A percentile compares a stretch with the other conserved stretches of the same genome.
phyloP scores from a whole-genome alignment of 495 filamentous ascomycete species.

The Podospora pseudoanserina region DNA sequence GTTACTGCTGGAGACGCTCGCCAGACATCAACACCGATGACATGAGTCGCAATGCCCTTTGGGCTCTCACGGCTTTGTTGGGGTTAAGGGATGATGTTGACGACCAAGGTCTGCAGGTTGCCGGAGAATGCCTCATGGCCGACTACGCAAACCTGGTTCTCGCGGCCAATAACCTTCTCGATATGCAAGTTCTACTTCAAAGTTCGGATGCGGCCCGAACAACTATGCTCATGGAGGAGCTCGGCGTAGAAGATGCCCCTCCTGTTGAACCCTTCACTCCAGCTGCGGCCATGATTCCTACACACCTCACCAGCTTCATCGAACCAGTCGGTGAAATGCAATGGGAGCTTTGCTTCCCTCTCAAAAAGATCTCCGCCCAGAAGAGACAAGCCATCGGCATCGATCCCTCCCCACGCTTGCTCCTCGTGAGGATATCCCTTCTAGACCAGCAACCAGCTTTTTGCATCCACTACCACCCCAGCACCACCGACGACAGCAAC shows the following conservation, averaged over 20 bases:
- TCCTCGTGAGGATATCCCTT: constrained; percentile 20
- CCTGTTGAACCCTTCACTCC: not conserved
- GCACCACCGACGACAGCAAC: constrained; percentile 7
- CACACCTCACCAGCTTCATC: constrained; percentile 12
- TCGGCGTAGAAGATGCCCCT: constrained; percentile 13
- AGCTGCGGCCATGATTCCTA: constrained; percentile 9
- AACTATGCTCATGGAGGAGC: constrained; percentile 13
- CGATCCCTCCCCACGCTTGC: constrained; percentile 10
- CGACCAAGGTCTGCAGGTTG: not conserved
- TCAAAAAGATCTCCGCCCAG: constrained; percentile 10
- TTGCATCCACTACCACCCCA: constrained; percentile 19
- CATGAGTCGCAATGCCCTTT: constrained; percentile 6
- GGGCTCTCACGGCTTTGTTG: constrained; percentile 6
- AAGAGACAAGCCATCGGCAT: constrained; percentile 11
- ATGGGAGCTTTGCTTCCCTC: constrained; percentile 20
- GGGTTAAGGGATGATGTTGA: constrained; percentile 2
- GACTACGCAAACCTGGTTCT: constrained; percentile 11
- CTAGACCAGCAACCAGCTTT: constrained; percentile 16
- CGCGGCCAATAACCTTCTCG: constrained; percentile 9
- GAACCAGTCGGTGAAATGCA: constrained; percentile 14
- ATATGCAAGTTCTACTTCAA: constrained; percentile 2
- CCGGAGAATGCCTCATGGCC: constrained; percentile 4
- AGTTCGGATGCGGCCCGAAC: constrained; percentile 11
- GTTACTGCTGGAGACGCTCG: constrained; percentile 15
- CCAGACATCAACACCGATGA: constrained; percentile 9